phyloP scores from a whole-genome alignment of 2,329 filamentous ascomycete genomes.

The Fusarium lateritium region DNA sequence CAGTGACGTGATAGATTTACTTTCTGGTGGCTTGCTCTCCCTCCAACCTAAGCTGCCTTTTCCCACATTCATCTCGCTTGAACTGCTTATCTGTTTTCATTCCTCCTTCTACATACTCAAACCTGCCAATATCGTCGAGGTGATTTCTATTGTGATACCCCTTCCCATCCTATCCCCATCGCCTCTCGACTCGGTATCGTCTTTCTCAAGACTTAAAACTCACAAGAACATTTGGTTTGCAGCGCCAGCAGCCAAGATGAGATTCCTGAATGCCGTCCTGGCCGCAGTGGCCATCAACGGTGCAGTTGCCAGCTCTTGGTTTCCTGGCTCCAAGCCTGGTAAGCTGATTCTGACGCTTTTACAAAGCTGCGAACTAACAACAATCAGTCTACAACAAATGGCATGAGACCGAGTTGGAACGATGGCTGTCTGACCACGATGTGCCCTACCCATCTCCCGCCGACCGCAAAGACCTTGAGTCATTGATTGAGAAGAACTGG shows the following conservation, averaged over 20 bases:
- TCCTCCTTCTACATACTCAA: slow-evolving; percentile 19
- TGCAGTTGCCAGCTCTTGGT: slow-evolving; percentile 84
- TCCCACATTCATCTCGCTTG: slow-evolving; percentile 21
- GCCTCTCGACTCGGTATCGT: slow-evolving; percentile 10
- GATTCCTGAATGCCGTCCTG: slow-evolving; percentile 78
- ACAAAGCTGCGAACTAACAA: slow-evolving; percentile 1
- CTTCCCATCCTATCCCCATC: not conserved
- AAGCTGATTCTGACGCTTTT: slow-evolving; percentile 54
- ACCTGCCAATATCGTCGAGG: slow-evolving; percentile 12
- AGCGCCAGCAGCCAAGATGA: slow-evolving; percentile 71
- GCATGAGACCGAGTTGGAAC: slow-evolving; percentile 97
- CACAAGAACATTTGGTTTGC: not conserved
- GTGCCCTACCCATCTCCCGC: slow-evolving; percentile 91
- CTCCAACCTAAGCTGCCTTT: slow-evolving; percentile 15
- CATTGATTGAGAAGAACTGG: slow-evolving; percentile 92
- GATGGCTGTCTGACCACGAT: slow-evolving; percentile 94
- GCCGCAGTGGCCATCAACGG: slow-evolving; percentile 79
- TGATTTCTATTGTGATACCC: slow-evolving; percentile 21
- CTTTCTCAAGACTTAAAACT: not conserved
- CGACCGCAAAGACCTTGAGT: slow-evolving; percentile 95
- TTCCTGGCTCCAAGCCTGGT: slow-evolving; percentile 82
- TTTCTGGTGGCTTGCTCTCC: slow-evolving; percentile 36
- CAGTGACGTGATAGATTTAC: slow-evolving; percentile 51
- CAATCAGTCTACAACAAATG: slow-evolving; percentile 95
- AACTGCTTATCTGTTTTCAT: slow-evolving; percentile 23